Evolutionary conservation across 139 green algal species (phyloP), one percentile per base, ranked within the genome.

Genomic region (Closterium sp.): DNA sequence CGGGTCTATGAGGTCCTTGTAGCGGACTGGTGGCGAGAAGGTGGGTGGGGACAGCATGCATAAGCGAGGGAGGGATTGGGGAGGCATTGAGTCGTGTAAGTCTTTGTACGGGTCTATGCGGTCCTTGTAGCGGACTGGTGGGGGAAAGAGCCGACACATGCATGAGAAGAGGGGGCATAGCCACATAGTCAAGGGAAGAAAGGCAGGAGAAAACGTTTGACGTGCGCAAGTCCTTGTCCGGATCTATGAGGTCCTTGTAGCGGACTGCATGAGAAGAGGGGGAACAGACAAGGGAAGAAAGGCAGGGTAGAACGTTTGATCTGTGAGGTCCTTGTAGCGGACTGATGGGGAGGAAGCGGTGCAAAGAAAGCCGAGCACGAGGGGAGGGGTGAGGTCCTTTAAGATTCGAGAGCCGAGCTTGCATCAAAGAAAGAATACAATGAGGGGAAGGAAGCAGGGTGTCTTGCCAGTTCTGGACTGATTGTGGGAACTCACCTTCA

Each of bases 231-330:
- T 93, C 91, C 32, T 93, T 23, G n/a, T 94, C 84, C 0, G 91
- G 89, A n/a, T 94, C 64, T 81, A 94, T 85, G 19, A 93, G 33
- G 76, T 94, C 89, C 90, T 94, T 94, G 83, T 88, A 94, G 21
- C 81, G 84, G 21, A 94, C 89, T 91, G 91, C 34, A 21, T 28
- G 55, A 19, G 55, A n/a, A 12, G 43, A 66, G 9, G 43, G 9
- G 43, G 36, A 6, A 55, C 36, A 55, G n/a, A n/a, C n/a, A 55
- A 88, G 30, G 30, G 31, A 9, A 88, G 6, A 3, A 88, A 36
- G 4, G 31, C 28, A 30, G 4, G 30, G 33, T 55, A 5, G n/a
- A 4, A 30, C 21, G 4, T 6, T 88, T 36, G 25, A 21, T 89
- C 28, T 28, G 2, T 55, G 32, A 69, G 85, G 33, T 64, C 33